These are phyloP conservation scores for Cyphellophora attinorum DNA, from an alignment of 2,329 filamentous ascomycete genomes.

Conservation along the genomic window DNA sequence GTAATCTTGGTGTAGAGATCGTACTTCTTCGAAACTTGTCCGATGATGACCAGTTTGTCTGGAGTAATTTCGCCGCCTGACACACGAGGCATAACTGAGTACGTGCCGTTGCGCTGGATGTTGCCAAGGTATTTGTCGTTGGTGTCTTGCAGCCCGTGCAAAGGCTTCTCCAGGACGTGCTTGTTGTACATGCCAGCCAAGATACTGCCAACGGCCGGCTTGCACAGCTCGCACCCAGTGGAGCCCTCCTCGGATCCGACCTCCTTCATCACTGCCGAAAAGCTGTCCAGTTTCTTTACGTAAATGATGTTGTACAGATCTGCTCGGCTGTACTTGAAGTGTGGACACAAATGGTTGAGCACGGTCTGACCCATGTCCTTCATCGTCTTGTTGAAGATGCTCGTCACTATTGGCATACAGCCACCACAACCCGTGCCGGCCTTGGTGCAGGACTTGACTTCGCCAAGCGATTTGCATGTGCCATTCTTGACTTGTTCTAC, in stretches of 20 bases:
- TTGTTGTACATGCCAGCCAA: conserved; percentile 74
- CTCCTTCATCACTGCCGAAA: conserved; percentile 67
- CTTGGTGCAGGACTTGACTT: conserved; percentile 84
- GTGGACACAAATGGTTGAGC: conserved; percentile 74
- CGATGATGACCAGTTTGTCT: conserved; percentile 74
- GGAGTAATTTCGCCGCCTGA: conserved; percentile 80
- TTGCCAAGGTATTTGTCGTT: conserved; percentile 84
- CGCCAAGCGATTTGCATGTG: conserved; percentile 68
- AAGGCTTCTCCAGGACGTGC: conserved; percentile 63
- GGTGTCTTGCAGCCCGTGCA: conserved; percentile 74
- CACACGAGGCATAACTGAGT: conserved; percentile 76
- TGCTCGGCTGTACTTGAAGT: conserved; percentile 73
- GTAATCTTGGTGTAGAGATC: conserved; percentile 86
- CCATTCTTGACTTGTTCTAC: conserved; percentile 64
- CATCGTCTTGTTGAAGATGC: conserved; percentile 87
- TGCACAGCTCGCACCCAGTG: conserved; percentile 80
- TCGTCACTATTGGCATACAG: conserved; percentile 78
- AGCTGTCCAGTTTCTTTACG: conserved; percentile 64
- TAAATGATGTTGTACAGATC: conserved; percentile 87
- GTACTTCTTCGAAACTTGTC: conserved; percentile 75
- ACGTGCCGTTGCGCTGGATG: conserved; percentile 85
- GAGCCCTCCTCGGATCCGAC: conserved; percentile 62
- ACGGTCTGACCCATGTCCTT: conserved; percentile 75
- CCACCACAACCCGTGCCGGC: conserved; percentile 85
- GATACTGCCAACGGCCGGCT: conserved; percentile 72